Conservation (phyloP, 306 rosid genomes). For the Gleditsia sinensis region DNA sequence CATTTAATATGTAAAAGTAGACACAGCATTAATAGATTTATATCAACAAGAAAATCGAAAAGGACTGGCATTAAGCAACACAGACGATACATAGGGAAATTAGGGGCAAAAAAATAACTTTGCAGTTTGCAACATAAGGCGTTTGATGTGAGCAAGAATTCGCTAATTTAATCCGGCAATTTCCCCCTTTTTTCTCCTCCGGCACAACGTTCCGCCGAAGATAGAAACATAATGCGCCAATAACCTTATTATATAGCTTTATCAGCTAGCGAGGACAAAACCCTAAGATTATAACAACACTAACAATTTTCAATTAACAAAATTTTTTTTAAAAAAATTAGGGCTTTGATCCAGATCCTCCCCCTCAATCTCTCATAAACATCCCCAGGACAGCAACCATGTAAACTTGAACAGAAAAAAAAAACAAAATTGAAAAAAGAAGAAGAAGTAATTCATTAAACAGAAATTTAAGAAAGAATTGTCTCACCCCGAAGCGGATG, state of each 20-base stretch:
- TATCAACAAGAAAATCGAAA: not conserved
- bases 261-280: not conserved
- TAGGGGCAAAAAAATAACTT: not conserved
- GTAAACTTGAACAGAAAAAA: not conserved
- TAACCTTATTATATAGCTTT: conserved; percentile 12
- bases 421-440: not conserved
- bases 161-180: not conserved
- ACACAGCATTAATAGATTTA: not conserved
- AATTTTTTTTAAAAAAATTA: not conserved
- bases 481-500: conserved; percentile 38
- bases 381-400: not conserved
- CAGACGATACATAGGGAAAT: not conserved
- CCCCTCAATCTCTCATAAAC: not conserved
- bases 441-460: not conserved
- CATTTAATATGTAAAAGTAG: not conserved
- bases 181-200: not conserved
- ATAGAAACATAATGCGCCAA: not conserved
- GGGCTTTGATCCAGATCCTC: conserved; percentile 38
- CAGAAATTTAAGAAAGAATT: not conserved
- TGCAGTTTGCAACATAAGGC: not conserved
- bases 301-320: not conserved
- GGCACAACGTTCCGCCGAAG: not conserved
- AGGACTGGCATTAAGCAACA: not conserved
- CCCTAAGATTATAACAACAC: conserved; percentile 3
- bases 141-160: not conserved